Evolutionary conservation across 2,329 filamentous ascomycete genomes (phyloP).

Genomic region (Sclerotinia subarctica): DNA sequence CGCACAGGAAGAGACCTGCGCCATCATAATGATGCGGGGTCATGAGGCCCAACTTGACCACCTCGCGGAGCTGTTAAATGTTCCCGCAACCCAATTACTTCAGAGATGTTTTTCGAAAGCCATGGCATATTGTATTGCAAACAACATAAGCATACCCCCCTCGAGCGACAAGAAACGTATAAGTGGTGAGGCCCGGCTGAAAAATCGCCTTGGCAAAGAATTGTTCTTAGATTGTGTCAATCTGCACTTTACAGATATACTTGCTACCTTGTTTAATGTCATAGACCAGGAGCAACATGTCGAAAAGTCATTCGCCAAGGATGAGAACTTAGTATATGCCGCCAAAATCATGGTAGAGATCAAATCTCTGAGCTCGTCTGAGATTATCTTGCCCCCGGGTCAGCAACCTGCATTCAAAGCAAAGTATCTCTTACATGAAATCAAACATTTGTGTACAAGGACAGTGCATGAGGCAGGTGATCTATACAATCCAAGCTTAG

Average conservation of each 20-base stretch:
- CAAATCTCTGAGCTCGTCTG: conserved; percentile 63
- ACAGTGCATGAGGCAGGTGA: conserved; percentile 61
- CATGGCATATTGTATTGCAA: conserved; percentile 79
- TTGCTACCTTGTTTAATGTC: conserved; percentile 71
- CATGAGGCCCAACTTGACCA: conserved; percentile 61
- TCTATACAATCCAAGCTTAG: conserved; percentile 74
- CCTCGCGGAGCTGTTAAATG: conserved; percentile 57
- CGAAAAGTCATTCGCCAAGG: conserved; percentile 65
- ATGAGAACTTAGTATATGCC: conserved; percentile 57
- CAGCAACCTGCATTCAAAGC: conserved; percentile 86
- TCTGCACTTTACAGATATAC: conserved; percentile 70
- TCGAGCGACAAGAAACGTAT: conserved; percentile 41
- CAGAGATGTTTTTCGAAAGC: conserved; percentile 70
- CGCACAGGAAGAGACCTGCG: conserved; percentile 73
- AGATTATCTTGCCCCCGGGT: conserved; percentile 63
- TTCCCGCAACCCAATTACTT: conserved; percentile 57
- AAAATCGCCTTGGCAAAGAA: conserved; percentile 65
- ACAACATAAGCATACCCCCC: conserved; percentile 58
- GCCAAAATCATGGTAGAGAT: conserved; percentile 66
- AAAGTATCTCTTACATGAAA: conserved; percentile 70
- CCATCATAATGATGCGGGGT: conserved; percentile 77
- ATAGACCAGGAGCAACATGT: conserved; percentile 59
- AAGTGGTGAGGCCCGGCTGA: conserved; percentile 64
- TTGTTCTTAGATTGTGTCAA: conserved; percentile 61
- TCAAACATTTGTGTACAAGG: conserved; percentile 73